Percentiles rank a stretch among this genome's conserved stretches.
Conservation (phyloP, 805 yeast species). For the Starmera amethionina region DNA sequence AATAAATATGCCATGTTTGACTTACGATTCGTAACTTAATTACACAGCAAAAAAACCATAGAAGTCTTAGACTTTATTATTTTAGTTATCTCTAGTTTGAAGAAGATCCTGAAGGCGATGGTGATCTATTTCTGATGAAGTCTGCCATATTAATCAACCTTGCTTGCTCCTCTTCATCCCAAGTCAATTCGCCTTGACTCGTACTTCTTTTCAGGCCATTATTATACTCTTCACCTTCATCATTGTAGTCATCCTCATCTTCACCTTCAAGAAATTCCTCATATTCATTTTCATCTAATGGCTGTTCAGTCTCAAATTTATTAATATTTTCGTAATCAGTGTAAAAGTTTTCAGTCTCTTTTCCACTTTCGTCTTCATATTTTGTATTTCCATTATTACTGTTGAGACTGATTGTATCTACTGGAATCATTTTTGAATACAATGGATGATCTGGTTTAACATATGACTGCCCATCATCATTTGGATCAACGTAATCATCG, state of each 20-base stretch:
- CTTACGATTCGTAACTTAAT: too few species aligned
- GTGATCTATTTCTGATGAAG: conserved; percentile 16
- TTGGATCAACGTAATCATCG: conserved; percentile 71
- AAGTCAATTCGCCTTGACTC: conserved; percentile 25
- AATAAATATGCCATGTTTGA: too few species aligned
- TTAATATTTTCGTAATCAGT: conserved; percentile 6
- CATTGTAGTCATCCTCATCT: conserved; percentile 18
- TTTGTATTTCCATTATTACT: conserved; percentile 16
- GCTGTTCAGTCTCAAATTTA: conserved; percentile 7
- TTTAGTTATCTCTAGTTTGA: background rate
- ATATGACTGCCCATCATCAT: conserved; percentile 73
- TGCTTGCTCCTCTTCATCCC: conserved; percentile 24
- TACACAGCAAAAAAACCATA: too few species aligned
- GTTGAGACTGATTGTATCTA: too few species aligned
- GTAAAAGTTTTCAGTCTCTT: conserved; percentile 12
- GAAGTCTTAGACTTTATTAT: background rate
- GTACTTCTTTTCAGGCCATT: conserved; percentile 24
- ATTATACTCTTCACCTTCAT: conserved; percentile 22
- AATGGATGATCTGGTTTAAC: conserved; percentile 51
- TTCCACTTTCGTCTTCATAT: conserved; percentile 14
- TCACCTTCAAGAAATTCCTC: conserved; percentile 11
- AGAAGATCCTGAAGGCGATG: background rate
- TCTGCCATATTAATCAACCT: conserved; percentile 21
- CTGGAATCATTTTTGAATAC: conserved; percentile 27
- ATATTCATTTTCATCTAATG: conserved; percentile 9